Evolutionary conservation across 2,329 filamentous ascomycete genomes (phyloP), one percentile per base, ranked within the genome.

Genomic region (Aspergillus ustus): DNA sequence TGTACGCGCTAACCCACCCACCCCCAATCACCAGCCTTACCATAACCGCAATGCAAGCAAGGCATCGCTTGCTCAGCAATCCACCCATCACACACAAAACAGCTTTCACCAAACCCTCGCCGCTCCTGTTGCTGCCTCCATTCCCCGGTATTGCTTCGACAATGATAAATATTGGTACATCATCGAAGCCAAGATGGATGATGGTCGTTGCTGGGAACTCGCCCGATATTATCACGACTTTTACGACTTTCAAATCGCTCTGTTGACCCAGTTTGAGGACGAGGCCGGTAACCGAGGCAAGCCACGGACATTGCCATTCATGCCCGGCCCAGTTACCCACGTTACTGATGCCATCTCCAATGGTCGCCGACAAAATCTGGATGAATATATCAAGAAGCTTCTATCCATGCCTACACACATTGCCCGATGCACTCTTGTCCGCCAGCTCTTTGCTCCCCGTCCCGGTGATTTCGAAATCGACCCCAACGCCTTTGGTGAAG

Each of bases 91-190:
- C 63, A 75, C 78, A 45, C 77, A 79, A 56, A 78, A 81, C 58
- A 76, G 77, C 58, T 83, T 88, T 61, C 70, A 87, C 54, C 70
- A 72, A 15, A 72, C 74, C 62, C 80, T 92, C 7, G 87, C 89
- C 67, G 90, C 93, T 2, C 94, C 95, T 0, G 81, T 96, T 52
- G 87, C 88, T 60, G 95, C 94, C 13, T 90, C 88, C 56, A 96
- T 98, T 69, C 93, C 94, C 17, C 86, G 92, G 64, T 98, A 97
- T 80, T 96, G 92, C 76, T 98, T 96, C 72, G 92, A 93, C 62
- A 94, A 98, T 73, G 93, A 97, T 69, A 97, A 97, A 76, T 98
- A 98, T 78, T 98, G 95, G 92, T 99, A 98, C 73, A 91, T 97
- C 58, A 94, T 99, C 62, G 93, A 97, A 76, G 92, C 91, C 25